Percentiles rank a stretch among this genome's conserved stretches.
These are phyloP conservation scores for Populus hybrid DNA, from an alignment of 441 rosid species.

Conservation along the genomic window DNA sequence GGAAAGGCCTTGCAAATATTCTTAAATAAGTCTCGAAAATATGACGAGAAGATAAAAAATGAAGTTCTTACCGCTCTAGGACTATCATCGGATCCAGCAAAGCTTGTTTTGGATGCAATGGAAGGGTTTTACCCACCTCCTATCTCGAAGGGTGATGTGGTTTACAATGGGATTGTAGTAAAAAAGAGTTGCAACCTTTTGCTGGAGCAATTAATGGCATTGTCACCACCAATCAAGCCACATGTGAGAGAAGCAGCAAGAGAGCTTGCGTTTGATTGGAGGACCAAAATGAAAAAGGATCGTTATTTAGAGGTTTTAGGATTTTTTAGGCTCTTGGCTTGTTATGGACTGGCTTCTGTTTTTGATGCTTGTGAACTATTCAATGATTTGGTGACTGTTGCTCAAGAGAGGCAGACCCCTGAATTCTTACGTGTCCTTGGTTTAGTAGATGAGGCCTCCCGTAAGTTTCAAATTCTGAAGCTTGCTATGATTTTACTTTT, in stretches of 20 bases:
- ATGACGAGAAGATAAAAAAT: slow-evolving; percentile 18
- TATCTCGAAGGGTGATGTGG: background rate
- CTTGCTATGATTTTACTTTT: background rate
- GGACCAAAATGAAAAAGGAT: slow-evolving; percentile 2
- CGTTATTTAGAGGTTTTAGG: slow-evolving; percentile 9
- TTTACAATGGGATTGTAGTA: background rate
- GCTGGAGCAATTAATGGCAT: slow-evolving; percentile 18
- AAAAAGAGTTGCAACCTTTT: slow-evolving; percentile 24
- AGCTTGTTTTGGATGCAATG: slow-evolving; percentile 33
- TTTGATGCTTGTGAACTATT: slow-evolving; percentile 14
- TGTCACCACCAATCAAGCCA: slow-evolving; percentile 14
- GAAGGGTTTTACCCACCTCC: slow-evolving; percentile 26
- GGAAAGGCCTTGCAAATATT: slow-evolving; percentile 27
- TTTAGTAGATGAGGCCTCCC: background rate
- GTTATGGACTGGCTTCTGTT: slow-evolving; percentile 12
- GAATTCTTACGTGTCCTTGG: slow-evolving; percentile 20
- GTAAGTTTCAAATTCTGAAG: background rate
- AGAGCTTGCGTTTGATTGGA: slow-evolving; percentile 24
- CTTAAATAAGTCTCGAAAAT: slow-evolving; percentile 21
- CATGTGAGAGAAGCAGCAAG: slow-evolving; percentile 13
- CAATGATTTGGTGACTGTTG: slow-evolving; percentile 6
- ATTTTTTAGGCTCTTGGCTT: slow-evolving; percentile 20
- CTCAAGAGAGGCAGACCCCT: slow-evolving; percentile 7
- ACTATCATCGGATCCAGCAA: slow-evolving; percentile 34
- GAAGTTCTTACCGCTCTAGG: slow-evolving; percentile 23